Base-by-base conservation (phyloP, 495 filamentous ascomycete genomes). In the Penicillium soppii region DNA sequence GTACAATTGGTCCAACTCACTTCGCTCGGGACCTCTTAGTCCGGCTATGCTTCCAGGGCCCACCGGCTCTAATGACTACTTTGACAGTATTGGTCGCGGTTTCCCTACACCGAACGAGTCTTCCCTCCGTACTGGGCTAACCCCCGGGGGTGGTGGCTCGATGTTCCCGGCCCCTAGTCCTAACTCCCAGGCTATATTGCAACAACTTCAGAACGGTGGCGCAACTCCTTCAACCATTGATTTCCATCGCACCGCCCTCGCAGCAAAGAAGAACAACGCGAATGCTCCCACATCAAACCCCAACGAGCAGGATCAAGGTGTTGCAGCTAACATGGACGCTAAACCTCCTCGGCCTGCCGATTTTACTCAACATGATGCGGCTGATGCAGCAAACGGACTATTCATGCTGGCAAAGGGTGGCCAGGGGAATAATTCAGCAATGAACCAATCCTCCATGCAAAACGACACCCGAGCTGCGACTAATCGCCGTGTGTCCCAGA, bases 101-200 rank as follows among this genome's bases (percentile, higher is more conserved):
- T 95, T 97, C 65, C 87, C 87, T n/a, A 97, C 94, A 2, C 95
- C 94, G 3, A 97, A 97, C 82, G 94, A 98, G 71, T 97, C 92
- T 1, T 95, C 90, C 2, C 76, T 98, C 15, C 82, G 94, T 35
- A 94, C 90, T 15, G 94, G 94, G 41, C 70, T 98, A 51, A 98
- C 95, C 26, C 94, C 94, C 15, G 94, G 94, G 43, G 94, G 94
- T 35, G 91, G 92, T 61, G 94, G 94, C 52, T 96, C 92, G 62
- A 97, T 98, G 88, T 98, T 98, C 76, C 90, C 92, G 25, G 88
- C 85, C 25, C 89, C 91, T 4, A 92, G 89, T 62, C 94, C 94
- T 15, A 92, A 87, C 65, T 88, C 89, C 0, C 86, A 90, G 65
- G 83, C 88, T 22, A 63, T 96, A 22, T 86, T 91, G 64, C 85